A percentile compares a stretch with the other conserved stretches of the same genome.
These are phyloP conservation scores for Piper betle DNA, from an alignment of 164 flowering plant species.

Conservation along the genomic window DNA sequence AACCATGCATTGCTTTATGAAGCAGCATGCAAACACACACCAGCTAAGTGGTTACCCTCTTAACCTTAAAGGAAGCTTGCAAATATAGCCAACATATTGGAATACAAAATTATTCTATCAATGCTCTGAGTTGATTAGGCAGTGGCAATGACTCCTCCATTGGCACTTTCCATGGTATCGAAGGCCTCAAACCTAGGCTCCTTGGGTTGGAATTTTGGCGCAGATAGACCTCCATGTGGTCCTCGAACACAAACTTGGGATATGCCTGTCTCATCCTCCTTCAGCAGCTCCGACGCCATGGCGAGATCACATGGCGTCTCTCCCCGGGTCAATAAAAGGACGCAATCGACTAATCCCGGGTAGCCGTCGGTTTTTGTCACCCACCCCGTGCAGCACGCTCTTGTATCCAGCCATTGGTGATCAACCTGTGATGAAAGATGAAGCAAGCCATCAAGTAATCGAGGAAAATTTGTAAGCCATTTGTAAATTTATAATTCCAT, in stretches of 20 bases:
- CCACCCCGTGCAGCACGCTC: constrained; percentile 79
- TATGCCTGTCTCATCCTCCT: constrained; percentile 40
- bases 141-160: constrained; percentile 40
- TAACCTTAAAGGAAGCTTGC: no score
- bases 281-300: constrained; percentile 54
- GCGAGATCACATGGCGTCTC: constrained; percentile 79
- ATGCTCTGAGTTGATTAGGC: constrained; percentile 27
- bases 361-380: constrained; percentile 68
- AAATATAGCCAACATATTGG: no score
- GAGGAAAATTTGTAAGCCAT: no score
- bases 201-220: constrained; percentile 74
- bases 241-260: constrained; percentile 79
- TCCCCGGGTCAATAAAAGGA: constrained; percentile 90
- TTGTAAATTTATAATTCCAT: no score
- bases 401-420: constrained; percentile 90
- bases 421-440: no score
- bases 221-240: constrained; percentile 83
- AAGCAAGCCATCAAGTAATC: no score
- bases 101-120: no score
- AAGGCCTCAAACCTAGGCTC: constrained; percentile 86
- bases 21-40: no score
- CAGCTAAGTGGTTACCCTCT: no score
- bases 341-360: constrained; percentile 80
- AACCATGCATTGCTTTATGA: no score
- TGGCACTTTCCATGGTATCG: constrained; percentile 38